phyloP scores from a whole-genome alignment of 495 filamentous ascomycete species.

The Xylaria venustula region DNA sequence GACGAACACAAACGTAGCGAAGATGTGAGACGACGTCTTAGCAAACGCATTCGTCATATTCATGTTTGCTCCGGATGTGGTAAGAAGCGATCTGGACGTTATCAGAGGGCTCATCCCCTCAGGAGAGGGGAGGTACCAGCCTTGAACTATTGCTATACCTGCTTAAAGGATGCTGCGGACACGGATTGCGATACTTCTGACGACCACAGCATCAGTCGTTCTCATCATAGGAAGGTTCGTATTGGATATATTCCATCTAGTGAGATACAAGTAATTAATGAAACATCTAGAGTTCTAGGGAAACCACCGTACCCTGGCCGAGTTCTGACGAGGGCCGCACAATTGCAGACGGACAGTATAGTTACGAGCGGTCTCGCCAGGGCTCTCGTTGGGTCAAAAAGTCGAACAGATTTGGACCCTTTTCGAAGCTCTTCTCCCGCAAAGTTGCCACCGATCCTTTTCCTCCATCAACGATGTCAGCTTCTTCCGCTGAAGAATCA shows the following conservation, averaged over 20 bases:
- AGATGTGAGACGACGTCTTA: background rate
- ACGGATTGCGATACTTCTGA: background rate
- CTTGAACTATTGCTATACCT: slow-evolving; percentile 19
- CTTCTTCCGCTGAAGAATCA: slow-evolving; percentile 12
- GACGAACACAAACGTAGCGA: background rate
- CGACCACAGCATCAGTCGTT: background rate
- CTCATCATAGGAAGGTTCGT: slow-evolving; percentile 6
- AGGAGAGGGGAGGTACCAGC: slow-evolving; percentile 24
- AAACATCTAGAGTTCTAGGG: slow-evolving; percentile 1
- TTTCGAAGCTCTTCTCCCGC: background rate
- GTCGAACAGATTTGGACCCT: background rate
- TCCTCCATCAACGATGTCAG: background rate
- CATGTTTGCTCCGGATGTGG: slow-evolving; percentile 27
- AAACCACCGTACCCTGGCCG: background rate
- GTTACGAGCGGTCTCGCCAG: background rate
- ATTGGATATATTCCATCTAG: too few species aligned
- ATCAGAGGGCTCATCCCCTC: slow-evolving; percentile 19
- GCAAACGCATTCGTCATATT: slow-evolving; percentile 19
- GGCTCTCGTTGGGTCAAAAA: background rate
- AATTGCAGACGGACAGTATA: background rate
- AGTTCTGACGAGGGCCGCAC: background rate
- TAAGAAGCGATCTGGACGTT: slow-evolving; percentile 18
- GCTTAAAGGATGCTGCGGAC: slow-evolving; percentile 12
- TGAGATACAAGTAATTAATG: slow-evolving; percentile 17
- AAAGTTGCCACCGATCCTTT: background rate